Conservation (phyloP, 768 basidiomycete species). For the Termitomyces sp. region DNA sequence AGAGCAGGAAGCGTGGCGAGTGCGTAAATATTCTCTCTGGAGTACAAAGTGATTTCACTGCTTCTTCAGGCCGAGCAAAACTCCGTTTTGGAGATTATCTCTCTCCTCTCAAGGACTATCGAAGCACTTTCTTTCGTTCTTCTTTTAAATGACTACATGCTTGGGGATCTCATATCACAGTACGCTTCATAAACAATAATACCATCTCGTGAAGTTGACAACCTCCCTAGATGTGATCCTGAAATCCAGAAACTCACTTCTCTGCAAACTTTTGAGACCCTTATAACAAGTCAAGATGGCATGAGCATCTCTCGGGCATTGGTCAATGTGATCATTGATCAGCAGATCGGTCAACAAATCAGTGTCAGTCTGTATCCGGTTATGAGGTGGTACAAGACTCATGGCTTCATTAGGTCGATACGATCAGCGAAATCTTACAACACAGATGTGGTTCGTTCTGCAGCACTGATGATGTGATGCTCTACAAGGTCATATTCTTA, state of each 20-base stretch:
- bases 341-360: conserved; percentile 96
- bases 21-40: conserved; percentile 26
- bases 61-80: conserved; percentile 67
- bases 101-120: conserved; percentile 78
- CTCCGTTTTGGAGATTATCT: conserved; percentile 75
- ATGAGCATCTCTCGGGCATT: conserved; percentile 85
- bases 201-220: background rate
- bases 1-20: conserved; percentile 91
- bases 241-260: conserved; percentile 68
- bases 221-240: conserved; percentile 57
- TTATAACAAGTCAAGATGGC: conserved; percentile 83
- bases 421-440: conserved; percentile 92
- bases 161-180: conserved; percentile 83
- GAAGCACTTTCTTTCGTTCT: conserved; percentile 95
- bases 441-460: conserved; percentile 96
- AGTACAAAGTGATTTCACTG: conserved; percentile 5
- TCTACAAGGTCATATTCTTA: conserved; percentile 74
- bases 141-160: conserved; percentile 85
- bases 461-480: conserved; percentile 95
- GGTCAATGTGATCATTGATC: conserved; percentile 95
- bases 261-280: conserved; percentile 77
- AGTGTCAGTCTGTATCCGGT: conserved; percentile 53
- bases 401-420: conserved; percentile 72
- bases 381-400: conserved; percentile 5
- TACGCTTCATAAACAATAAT: conserved; percentile 33